A percentile compares a stretch with the other conserved stretches of the same genome.
Evolutionary conservation across 768 basidiomycete species (phyloP).

Genomic region (Tremella mesenterica): DNA sequence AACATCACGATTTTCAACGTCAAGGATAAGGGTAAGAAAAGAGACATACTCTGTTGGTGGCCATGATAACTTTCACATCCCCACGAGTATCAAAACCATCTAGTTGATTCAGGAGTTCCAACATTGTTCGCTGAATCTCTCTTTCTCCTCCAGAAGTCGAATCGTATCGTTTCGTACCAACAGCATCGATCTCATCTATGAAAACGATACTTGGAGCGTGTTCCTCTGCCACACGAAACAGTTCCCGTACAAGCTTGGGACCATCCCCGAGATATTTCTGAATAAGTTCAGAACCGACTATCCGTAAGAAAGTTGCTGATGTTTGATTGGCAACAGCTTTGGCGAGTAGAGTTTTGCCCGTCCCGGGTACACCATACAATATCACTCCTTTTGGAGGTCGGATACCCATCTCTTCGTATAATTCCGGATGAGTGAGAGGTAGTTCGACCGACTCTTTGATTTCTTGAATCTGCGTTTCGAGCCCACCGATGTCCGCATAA

Average conservation of each 20-base stretch:
- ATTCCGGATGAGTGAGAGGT: constrained; percentile 91
- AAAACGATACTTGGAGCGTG: constrained; percentile 98
- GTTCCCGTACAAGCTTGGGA: constrained; percentile 90
- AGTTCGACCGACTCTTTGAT: constrained; percentile 99
- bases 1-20: background rate
- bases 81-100: constrained; percentile 99
- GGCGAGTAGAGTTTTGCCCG: constrained; percentile 93
- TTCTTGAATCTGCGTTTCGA: constrained; percentile 95
- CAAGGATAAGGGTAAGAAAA: background rate
- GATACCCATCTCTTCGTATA: constrained; percentile 99
- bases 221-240: constrained; percentile 95
- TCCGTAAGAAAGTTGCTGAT: constrained; percentile 92
- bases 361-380: constrained; percentile 94
- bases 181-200: constrained; percentile 97
- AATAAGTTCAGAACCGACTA: constrained; percentile 95
- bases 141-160: constrained; percentile 98
- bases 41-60: constrained; percentile 62
- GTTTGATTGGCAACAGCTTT: constrained; percentile 98
- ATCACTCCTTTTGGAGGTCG: constrained; percentile 99
- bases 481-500: constrained; percentile 95
- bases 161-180: constrained; percentile 99
- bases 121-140: constrained; percentile 98
- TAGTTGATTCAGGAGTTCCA: constrained; percentile 94
- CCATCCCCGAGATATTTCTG: constrained; percentile 99
- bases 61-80: constrained; percentile 99